Percentiles rank a stretch among this genome's conserved stretches.
Evolutionary conservation across 768 basidiomycete genomes (phyloP).

Genomic region (Holtermanniella nyarrowii): DNA sequence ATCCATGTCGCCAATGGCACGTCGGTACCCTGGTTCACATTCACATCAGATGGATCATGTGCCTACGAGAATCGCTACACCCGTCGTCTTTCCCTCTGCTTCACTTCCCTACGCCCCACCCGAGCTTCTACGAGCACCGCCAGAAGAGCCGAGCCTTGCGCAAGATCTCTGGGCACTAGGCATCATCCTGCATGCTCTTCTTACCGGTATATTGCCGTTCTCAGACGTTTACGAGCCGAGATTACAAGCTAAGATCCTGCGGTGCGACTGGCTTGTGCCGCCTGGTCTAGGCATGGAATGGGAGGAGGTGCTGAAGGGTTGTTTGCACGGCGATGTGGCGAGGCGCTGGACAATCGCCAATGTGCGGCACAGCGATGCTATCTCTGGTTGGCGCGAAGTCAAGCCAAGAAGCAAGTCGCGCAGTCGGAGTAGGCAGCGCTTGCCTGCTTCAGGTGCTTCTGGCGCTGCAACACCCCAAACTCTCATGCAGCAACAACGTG

Average conservation of each 20-base stretch:
- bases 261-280: conserved; percentile 51
- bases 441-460: neutral
- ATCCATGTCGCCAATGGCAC: conserved; percentile 32
- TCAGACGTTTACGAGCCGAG: conserved; percentile 81
- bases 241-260: conserved; percentile 80
- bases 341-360: conserved; percentile 69
- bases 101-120: conserved; percentile 86
- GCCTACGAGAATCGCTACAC: conserved; percentile 35
- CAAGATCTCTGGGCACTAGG: conserved; percentile 97
- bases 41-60: conserved; percentile 34
- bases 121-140: conserved; percentile 60
- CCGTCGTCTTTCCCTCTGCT: conserved; percentile 55
- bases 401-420: conserved; percentile 24
- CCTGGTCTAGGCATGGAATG: conserved; percentile 40
- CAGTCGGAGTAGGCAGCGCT: conserved; percentile 9
- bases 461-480: no score
- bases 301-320: conserved; percentile 58
- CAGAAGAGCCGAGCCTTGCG: conserved; percentile 47
- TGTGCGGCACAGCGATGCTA: conserved; percentile 55
- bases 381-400: conserved; percentile 32
- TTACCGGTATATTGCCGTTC: conserved; percentile 80
- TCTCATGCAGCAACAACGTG: neutral
- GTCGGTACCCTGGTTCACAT: conserved; percentile 25
- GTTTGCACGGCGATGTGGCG: conserved; percentile 55
- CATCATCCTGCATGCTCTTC: conserved; percentile 71